Evolutionary conservation across 2,329 filamentous ascomycete genomes (phyloP).

Genomic region (Arthrobotrys conoides): DNA sequence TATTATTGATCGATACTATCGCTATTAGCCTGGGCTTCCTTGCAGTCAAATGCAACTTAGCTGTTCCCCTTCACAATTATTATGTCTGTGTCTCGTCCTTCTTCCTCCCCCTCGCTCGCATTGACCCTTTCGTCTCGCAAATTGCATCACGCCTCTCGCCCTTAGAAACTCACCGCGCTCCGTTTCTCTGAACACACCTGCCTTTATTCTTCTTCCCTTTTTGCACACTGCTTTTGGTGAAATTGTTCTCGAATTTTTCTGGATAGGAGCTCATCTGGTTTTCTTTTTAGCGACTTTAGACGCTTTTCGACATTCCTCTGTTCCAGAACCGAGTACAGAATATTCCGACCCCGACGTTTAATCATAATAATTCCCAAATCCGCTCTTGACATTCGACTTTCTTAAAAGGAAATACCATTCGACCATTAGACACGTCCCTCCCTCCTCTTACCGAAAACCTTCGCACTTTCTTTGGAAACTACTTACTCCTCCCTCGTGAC

Average conservation of each 20-base stretch:
- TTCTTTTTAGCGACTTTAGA: conserved; percentile 51
- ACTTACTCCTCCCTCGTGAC: conserved; percentile 30
- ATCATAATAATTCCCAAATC: conserved; percentile 31
- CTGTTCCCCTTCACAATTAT: conserved; percentile 37
- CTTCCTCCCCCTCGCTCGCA: conserved; percentile 53
- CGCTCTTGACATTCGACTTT: conserved; percentile 22
- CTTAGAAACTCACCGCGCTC: conserved; percentile 59
- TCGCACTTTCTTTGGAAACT: conserved; percentile 21
- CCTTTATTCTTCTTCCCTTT: conserved; percentile 39
- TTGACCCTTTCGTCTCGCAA: conserved; percentile 61
- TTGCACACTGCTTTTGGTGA: conserved; percentile 15
- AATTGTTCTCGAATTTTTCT: conserved; percentile 41
- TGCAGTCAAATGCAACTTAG: conserved; percentile 49
- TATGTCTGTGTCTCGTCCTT: conserved; percentile 42
- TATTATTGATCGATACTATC: conserved; percentile 45
- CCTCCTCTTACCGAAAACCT: conserved; percentile 34
- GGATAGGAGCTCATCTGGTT: conserved; percentile 60
- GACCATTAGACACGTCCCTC: conserved; percentile 19
- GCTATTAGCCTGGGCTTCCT: conserved; percentile 59
- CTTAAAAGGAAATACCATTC: conserved; percentile 3
- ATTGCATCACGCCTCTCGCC: conserved; percentile 60
- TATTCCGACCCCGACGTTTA: conserved; percentile 43
- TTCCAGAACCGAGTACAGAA: conserved; percentile 48
- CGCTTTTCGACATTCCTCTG: conserved; percentile 47
- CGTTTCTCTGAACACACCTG: conserved; percentile 55